Base-by-base conservation (phyloP, 163 green algal genomes). In the Volvox carteri region DNA sequence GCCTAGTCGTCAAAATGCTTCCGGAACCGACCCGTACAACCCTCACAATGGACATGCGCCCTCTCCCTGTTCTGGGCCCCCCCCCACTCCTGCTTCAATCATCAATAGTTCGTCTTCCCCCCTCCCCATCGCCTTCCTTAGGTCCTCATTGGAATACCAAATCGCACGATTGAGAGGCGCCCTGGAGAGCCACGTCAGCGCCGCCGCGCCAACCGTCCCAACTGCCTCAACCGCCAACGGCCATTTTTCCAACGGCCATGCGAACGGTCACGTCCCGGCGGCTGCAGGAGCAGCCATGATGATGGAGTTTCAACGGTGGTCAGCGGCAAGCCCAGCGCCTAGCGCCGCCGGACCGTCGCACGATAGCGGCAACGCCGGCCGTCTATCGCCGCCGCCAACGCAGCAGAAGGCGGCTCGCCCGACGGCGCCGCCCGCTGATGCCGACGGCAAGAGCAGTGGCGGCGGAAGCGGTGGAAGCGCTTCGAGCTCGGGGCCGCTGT, bases 61-160 rank as follows among this genome's bases (percentile, higher is more conserved):
- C n/a, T n/a, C n/a, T n/a, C n/a, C n/a, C n/a, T n/a, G n/a, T n/a
- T n/a, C n/a, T n/a, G n/a, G n/a, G n/a, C n/a, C n/a, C n/a, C n/a
- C n/a, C n/a, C n/a, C n/a, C n/a, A n/a, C n/a, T n/a, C n/a, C n/a
- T n/a, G n/a, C n/a, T n/a, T n/a, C n/a, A n/a, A n/a, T n/a, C n/a
- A n/a, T n/a, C n/a, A n/a, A n/a, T n/a, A n/a, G n/a, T n/a, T n/a
- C n/a, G n/a, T n/a, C n/a, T n/a, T n/a, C n/a, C n/a, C 54, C 54
- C 28, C 54, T 12, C 25, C 8, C 54, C 54, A 3, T 35, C 68
- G 33, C 28, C n/a, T 8, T 28, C 4, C 7, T 0, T 16, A 86
- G 78, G 78, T 54, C 35, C 42, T 86, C 78, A 0, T 41, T 86
- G 39, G 78, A 86, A n/a, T 41, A 60, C 8, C 78, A 86, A n/a